A percentile compares a stretch with the other conserved stretches of the same genome.
Conservation (phyloP, 2,329 filamentous ascomycete genomes). For the Alternaria angustiovoidea region DNA sequence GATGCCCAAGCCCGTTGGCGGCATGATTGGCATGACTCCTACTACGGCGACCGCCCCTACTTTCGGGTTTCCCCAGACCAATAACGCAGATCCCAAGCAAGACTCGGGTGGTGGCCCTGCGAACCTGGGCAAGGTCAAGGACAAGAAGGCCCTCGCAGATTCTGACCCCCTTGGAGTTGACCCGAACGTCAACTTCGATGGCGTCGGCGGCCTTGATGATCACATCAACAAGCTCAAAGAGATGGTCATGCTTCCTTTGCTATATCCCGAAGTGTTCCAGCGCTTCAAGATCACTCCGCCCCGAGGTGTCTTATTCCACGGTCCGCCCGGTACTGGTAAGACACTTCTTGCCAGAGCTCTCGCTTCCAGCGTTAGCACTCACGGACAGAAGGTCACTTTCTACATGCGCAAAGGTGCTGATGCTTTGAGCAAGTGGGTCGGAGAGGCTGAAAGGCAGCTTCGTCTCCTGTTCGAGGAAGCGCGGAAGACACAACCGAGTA, state of each 20-base stretch:
- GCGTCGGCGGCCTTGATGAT: constrained; percentile 88
- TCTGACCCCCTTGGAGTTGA: constrained; percentile 95
- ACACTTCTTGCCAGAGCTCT: constrained; percentile 93
- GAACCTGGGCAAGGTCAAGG: constrained; percentile 92
- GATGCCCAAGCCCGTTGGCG: constrained; percentile 61
- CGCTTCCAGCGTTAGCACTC: constrained; percentile 86
- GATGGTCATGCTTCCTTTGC: constrained; percentile 93
- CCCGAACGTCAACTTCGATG: constrained; percentile 89
- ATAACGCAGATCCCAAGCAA: constrained; percentile 65
- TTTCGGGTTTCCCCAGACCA: constrained; percentile 65
- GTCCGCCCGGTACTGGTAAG: constrained; percentile 96
- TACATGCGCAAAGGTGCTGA: constrained; percentile 99
- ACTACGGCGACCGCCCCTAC: constrained; percentile 60
- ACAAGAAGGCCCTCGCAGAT: constrained; percentile 89
- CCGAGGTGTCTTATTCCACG: constrained; percentile 94
- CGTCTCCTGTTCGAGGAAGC: constrained; percentile 95
- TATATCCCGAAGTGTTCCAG: constrained; percentile 94
- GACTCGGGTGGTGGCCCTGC: constrained; percentile 69
- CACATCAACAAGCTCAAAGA: constrained; percentile 98
- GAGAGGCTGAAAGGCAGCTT: constrained; percentile 94
- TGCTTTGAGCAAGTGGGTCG: constrained; percentile 98
- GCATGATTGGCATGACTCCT: constrained; percentile 71
- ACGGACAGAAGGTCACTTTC: constrained; percentile 94
- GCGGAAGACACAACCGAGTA: constrained; percentile 93
- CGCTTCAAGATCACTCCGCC: constrained; percentile 93